Base-by-base conservation (phyloP, 2,329 filamentous ascomycete species). In the Rhinocladiella mackenziei region DNA sequence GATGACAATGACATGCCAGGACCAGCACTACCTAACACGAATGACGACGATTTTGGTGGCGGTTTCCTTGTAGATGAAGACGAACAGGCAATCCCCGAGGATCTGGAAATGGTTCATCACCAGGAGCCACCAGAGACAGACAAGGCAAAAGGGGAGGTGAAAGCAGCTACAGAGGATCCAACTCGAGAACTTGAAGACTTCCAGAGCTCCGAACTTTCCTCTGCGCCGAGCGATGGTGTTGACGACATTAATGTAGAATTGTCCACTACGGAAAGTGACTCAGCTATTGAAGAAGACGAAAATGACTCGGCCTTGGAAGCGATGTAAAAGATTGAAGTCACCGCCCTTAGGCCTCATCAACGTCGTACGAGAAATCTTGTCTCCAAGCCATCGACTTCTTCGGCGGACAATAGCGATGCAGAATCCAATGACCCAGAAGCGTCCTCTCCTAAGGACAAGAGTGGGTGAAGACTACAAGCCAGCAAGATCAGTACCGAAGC, bases 91-190 rank as follows among this genome's bases (percentile, higher is more conserved):
- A 28, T 40, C 2, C 43, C 39, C 13, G 51, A 50, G 19, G 53
- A 56, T 15, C 43, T 57, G 2, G 50, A 50, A 15, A 37, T 83
- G 82, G 75, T 45, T 6, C 32, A 50, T 29, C 50, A 50, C 18
- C 25, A 46, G 6, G 43, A 9, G 10, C 25, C 26, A 10, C 28
- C 25, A 5, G 9, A 22, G 14, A 11, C 9, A 10, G 26, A 15
- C 5, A 39, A 25, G 8, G 35, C 14, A 10, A 50, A 47, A 34
- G 46, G 39, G 10, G 39, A 36, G 30, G 39, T 43, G 33, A 26
- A 37, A 25, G 46, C 31, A 13, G 20, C 13, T 15, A 15, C 31
- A 13, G 34, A 44, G 15, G 51, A 56, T 35, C 53, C 53, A 4
- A 54, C 53, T 17, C 28, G 39, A 22, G 42, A 38, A 22, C n/a